Evolutionary conservation across 768 basidiomycete genomes (phyloP).

Genomic region (Amanita subjunquillea): DNA sequence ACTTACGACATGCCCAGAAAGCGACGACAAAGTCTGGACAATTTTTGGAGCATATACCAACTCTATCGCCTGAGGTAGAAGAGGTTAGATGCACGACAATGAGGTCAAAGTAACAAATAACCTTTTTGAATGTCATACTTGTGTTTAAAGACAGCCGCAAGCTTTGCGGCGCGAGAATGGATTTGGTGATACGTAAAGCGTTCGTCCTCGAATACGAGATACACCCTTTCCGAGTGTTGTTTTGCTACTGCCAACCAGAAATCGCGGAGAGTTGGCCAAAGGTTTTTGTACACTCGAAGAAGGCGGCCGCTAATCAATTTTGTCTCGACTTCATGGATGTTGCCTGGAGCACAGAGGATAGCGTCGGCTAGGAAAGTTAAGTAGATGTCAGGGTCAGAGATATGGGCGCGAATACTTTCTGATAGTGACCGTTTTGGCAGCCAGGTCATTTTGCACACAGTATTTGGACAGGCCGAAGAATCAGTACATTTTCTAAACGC

Average conservation of each 20-base stretch:
- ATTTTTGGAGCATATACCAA: conserved; percentile 40
- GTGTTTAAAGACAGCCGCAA: conserved; percentile 25
- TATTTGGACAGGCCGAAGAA: background rate
- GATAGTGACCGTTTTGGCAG: conserved; percentile 10
- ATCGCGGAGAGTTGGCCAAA: conserved; percentile 35
- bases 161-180: conserved; percentile 23
- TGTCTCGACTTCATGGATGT: conserved; percentile 31
- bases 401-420: conserved; percentile 7
- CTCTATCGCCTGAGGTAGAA: conserved; percentile 23
- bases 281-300: conserved; percentile 41
- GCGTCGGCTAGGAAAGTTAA: conserved; percentile 17
- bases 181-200: conserved; percentile 32
- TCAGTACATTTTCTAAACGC: background rate
- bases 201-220: conserved; percentile 39
- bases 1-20: conserved; percentile 40
- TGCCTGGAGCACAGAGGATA: conserved; percentile 28
- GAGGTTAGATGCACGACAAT: background rate
- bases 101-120: conserved; percentile 1
- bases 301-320: conserved; percentile 32
- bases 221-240: conserved; percentile 27
- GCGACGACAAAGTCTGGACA: conserved; percentile 33
- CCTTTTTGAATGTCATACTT: conserved; percentile 42
- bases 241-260: conserved; percentile 34
- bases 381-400: background rate
- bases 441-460: conserved; percentile 4